A percentile compares a stretch with the other conserved stretches of the same genome.
phyloP scores from a whole-genome alignment of 352 stramenopile species.

The Thalassiosira delicatula region DNA sequence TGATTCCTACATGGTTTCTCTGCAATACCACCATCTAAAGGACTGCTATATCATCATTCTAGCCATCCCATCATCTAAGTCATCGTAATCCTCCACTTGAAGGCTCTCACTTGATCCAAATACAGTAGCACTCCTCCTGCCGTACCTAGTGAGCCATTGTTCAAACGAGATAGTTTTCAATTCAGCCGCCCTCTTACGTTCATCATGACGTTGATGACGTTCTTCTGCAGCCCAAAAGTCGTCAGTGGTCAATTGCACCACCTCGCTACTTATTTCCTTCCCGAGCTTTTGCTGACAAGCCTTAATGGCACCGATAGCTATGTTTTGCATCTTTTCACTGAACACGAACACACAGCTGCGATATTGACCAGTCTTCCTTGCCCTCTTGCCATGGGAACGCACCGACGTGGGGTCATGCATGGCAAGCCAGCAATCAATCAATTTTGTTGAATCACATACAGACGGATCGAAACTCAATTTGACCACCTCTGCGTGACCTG shows the following conservation, averaged over 20 bases:
- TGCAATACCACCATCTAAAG: too few relatives aligned
- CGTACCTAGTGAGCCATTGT: conserved; percentile 20
- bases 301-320: conserved; percentile 12
- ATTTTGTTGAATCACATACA: conserved; percentile 1
- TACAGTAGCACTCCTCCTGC: neutral
- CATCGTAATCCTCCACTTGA: conserved; percentile 15
- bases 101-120: conserved; percentile 20
- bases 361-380: conserved; percentile 46
- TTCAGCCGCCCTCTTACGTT: neutral
- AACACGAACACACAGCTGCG: conserved; percentile 47
- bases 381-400: conserved; percentile 30
- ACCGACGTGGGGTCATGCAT: conserved; percentile 58
- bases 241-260: neutral
- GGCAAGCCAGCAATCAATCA: conserved; percentile 51
- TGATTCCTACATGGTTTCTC: too few relatives aligned
- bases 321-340: conserved; percentile 5
- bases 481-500: too few relatives aligned
- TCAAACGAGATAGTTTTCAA: conserved; percentile 2
- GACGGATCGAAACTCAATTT: conserved; percentile 49
- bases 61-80: conserved; percentile 9
- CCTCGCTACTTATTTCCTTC: conserved; percentile 37
- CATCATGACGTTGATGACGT: conserved; percentile 34
- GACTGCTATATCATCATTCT: conserved; percentile 30
- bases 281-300: conserved; percentile 20
- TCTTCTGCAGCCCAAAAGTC: conserved; percentile 35